These are phyloP conservation scores for Schwanniomyces pseudopolymorphus DNA, from an alignment of 805 yeast genomes.

Conservation along the genomic window DNA sequence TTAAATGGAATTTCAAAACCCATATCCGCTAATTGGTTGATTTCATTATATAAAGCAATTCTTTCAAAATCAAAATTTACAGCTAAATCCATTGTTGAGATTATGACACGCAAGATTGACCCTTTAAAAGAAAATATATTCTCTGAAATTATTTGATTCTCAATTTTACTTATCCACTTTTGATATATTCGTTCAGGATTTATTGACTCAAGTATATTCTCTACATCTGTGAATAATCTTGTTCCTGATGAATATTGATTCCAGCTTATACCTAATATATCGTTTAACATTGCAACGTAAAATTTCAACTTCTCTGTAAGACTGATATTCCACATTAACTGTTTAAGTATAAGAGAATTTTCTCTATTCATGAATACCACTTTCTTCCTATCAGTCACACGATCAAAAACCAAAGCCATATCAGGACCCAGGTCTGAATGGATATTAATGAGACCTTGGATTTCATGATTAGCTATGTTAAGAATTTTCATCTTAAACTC, in stretches of 20 bases:
- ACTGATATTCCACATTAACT: constrained; percentile 17
- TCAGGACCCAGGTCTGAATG: constrained; percentile 7
- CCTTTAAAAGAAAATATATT: constrained; percentile 9
- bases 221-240: constrained; percentile 52
- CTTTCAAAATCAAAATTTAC: constrained; percentile 54
- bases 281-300: constrained; percentile 20
- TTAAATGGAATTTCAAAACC: constrained; percentile 59
- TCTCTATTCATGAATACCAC: background rate
- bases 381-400: background rate
- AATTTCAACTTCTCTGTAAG: constrained; percentile 20
- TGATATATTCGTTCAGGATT: constrained; percentile 42
- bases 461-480: constrained; percentile 26
- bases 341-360: constrained; percentile 3
- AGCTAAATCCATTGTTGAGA: constrained; percentile 20
- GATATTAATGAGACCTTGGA: constrained; percentile 16
- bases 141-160: constrained; percentile 1
- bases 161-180: constrained; percentile 45
- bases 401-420: background rate
- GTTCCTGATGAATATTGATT: constrained; percentile 50
- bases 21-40: constrained; percentile 46
- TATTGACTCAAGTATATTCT: constrained; percentile 44
- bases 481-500: constrained; percentile 33
- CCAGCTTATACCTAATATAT: constrained; percentile 38
- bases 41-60: constrained; percentile 51
- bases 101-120: constrained; percentile 2